phyloP scores from a whole-genome alignment of 208 protist genomes.

The Leishmania tropica region DNA sequence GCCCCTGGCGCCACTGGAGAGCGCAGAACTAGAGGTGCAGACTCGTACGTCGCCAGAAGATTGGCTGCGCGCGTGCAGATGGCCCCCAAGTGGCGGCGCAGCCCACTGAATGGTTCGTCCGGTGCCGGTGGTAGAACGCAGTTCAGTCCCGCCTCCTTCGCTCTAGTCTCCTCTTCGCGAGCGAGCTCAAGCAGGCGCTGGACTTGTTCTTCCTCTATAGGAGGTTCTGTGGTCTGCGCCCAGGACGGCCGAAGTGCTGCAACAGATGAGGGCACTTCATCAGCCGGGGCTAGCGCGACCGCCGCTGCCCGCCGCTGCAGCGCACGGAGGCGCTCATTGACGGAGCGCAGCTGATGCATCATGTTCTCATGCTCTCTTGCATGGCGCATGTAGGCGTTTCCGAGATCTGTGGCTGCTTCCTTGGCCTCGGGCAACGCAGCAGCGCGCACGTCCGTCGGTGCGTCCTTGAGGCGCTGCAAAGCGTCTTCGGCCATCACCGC shows the following conservation, averaged over 20 bases:
- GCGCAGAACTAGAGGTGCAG: slow-evolving; percentile 19
- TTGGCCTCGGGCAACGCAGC: background rate
- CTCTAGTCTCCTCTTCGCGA: slow-evolving; percentile 41
- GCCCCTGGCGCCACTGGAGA: background rate
- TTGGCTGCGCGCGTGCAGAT: slow-evolving; percentile 13
- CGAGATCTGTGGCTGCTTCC: slow-evolving; percentile 15
- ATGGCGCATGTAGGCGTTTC: slow-evolving; percentile 55
- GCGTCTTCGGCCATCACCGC: background rate
- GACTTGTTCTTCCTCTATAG: slow-evolving; percentile 32
- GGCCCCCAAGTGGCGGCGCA: slow-evolving; percentile 10
- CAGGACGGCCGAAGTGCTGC: slow-evolving; percentile 21
- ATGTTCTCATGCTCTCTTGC: slow-evolving; percentile 11
- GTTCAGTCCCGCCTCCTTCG: background rate
- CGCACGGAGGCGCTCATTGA: slow-evolving; percentile 49
- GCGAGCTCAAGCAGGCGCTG: slow-evolving; percentile 47
- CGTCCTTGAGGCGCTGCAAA: background rate
- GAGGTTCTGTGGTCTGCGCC: background rate
- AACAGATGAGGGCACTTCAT: slow-evolving; percentile 13
- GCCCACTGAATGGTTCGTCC: slow-evolving; percentile 12
- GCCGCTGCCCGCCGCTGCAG: slow-evolving; percentile 21
- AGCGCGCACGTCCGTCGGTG: background rate
- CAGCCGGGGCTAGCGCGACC: slow-evolving; percentile 13
- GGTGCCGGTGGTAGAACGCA: background rate
- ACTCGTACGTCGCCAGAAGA: slow-evolving; percentile 23
- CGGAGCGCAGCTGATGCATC: slow-evolving; percentile 19